Evolutionary conservation across 345 rosid species (phyloP).

Genomic region (Corchorus capsularis): DNA sequence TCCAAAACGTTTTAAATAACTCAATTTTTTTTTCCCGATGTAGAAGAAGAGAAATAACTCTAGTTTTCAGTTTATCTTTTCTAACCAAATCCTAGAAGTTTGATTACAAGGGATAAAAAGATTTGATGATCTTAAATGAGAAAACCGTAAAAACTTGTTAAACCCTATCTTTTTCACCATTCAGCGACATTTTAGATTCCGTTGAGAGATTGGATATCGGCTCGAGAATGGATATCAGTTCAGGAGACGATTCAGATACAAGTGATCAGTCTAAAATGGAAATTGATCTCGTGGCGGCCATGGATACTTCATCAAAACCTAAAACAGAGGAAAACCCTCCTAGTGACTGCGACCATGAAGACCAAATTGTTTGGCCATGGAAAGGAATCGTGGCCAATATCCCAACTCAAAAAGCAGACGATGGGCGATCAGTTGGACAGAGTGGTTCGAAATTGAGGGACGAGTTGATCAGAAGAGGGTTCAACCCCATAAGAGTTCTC

Average conservation of each 20-base stretch:
- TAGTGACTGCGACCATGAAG: constrained; percentile 51
- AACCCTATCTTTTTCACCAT: too few species aligned
- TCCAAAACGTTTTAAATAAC: too few species aligned
- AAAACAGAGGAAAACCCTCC: constrained; percentile 31
- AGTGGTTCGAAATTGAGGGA: constrained; percentile 90
- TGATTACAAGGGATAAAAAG: too few species aligned
- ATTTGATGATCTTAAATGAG: too few species aligned
- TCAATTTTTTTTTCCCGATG: too few species aligned
- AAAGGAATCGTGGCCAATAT: constrained; percentile 80
- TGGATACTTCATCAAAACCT: constrained; percentile 38
- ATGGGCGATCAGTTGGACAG: constrained; percentile 69
- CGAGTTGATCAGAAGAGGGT: constrained; percentile 71
- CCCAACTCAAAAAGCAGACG: constrained; percentile 60
- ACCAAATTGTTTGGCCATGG: constrained; percentile 88
- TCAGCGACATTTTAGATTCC: constrained; percentile 7
- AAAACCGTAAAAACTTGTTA: too few species aligned
- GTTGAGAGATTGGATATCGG: neutral
- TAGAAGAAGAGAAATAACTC: too few species aligned
- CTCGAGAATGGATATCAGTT: constrained; percentile 28
- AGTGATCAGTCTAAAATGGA: constrained; percentile 55
- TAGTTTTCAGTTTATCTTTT: too few species aligned
- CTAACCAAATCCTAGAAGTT: too few species aligned
- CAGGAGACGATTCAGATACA: constrained; percentile 39
- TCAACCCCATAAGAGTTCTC: constrained; percentile 79
- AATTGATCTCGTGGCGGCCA: constrained; percentile 41